Percentiles rank a stretch among this genome's conserved stretches.
phyloP scores from a whole-genome alignment of 768 basidiomycete species.

The Trametes villosa region DNA sequence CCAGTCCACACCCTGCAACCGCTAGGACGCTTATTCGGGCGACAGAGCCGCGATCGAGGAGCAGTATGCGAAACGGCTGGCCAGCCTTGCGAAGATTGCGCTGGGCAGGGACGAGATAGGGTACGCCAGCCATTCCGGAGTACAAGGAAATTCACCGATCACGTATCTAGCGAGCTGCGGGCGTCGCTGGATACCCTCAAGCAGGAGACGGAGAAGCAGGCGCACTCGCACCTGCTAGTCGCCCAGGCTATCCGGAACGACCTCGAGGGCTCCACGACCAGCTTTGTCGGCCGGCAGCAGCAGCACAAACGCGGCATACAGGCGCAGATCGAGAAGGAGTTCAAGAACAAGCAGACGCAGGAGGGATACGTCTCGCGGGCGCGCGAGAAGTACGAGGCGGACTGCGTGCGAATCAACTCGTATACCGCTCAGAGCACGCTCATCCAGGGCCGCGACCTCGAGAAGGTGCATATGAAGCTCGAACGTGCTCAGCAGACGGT shows the following conservation, averaged over 20 bases:
- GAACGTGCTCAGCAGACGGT: constrained; percentile 91
- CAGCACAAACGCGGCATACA: constrained; percentile 78
- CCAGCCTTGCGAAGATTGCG: constrained; percentile 73
- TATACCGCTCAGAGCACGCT: constrained; percentile 91
- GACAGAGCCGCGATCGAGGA: constrained; percentile 87
- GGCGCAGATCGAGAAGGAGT: constrained; percentile 82
- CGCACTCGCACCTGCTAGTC: constrained; percentile 70
- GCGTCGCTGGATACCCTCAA: constrained; percentile 80
- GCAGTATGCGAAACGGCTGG: constrained; percentile 88
- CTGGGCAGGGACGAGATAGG: constrained; percentile 93
- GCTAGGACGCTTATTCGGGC: neutral
- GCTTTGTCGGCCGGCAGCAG: constrained; percentile 67
- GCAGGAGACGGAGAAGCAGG: constrained; percentile 83
- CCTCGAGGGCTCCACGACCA: constrained; percentile 65
- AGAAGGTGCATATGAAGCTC: constrained; percentile 85
- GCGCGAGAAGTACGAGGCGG: constrained; percentile 90
- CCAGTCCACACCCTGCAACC: neutral
- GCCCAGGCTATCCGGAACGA: constrained; percentile 76
- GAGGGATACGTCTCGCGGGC: constrained; percentile 87
- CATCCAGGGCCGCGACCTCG: constrained; percentile 91
- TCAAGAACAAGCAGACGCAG: constrained; percentile 86
- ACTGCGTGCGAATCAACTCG: constrained; percentile 92
- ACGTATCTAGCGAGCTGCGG: constrained; percentile 71
- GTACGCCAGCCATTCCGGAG: constrained; percentile 49
- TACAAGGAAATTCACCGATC: neutral